phyloP scores from a whole-genome alignment of 305 asterid species.

The Fraxinus albicans region DNA sequence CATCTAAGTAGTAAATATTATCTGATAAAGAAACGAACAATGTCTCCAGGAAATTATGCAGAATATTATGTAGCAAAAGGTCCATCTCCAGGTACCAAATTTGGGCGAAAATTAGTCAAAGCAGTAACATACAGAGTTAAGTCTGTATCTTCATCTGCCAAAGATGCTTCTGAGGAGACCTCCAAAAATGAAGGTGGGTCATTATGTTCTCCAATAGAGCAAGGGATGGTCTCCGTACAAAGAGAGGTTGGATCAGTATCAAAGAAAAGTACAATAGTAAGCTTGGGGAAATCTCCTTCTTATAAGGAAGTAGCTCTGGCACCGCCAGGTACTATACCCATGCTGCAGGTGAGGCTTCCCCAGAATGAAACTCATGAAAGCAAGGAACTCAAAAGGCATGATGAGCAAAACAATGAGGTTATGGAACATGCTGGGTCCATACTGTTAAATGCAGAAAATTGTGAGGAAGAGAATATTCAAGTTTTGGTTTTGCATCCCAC shows the following conservation, averaged over 20 bases:
- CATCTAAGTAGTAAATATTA: constrained; percentile 64
- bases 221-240: constrained; percentile 43
- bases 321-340: constrained; percentile 88
- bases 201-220: constrained; percentile 44
- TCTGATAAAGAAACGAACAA: constrained; percentile 62
- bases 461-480: constrained; percentile 37
- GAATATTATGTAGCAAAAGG: constrained; percentile 82
- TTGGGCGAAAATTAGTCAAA: constrained; percentile 74
- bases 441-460: constrained; percentile 37
- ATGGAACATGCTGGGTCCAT: constrained; percentile 31
- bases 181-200: constrained; percentile 48
- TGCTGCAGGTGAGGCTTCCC: constrained; percentile 61
- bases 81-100: constrained; percentile 62
- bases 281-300: constrained; percentile 91
- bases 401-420: constrained; percentile 39
- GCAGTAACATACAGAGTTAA: constrained; percentile 88
- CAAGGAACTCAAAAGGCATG: constrained; percentile 39
- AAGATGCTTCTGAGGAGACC: constrained; percentile 46
- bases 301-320: constrained; percentile 99
- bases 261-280: constrained; percentile 72
- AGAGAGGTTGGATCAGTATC: constrained; percentile 49
- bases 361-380: constrained; percentile 40
- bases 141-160: constrained; percentile 58
- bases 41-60: constrained; percentile 66
- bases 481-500: constrained; percentile 34